These are phyloP conservation scores for Podaxis sp. DNA, from an alignment of 768 basidiomycete species.

Conservation along the genomic window DNA sequence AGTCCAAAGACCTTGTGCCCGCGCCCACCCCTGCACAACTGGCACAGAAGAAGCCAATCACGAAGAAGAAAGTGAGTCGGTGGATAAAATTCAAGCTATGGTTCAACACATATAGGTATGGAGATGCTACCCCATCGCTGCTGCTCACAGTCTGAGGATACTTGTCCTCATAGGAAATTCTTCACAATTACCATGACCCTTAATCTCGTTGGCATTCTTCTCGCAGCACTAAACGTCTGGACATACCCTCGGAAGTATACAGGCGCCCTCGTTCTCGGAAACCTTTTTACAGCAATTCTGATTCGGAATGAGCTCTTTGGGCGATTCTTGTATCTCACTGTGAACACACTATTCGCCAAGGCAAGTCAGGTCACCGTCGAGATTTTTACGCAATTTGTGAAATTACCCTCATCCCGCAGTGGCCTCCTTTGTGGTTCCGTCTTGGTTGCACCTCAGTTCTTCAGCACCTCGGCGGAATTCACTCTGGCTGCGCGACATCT, in stretches of 20 bases:
- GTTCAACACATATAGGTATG: conserved; percentile 77
- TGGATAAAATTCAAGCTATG: conserved; percentile 63
- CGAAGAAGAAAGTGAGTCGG: conserved; percentile 33
- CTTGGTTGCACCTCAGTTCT: conserved; percentile 70
- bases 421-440: conserved; percentile 49
- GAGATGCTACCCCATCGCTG: not conserved
- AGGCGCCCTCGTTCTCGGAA: conserved; percentile 71
- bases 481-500: conserved; percentile 76
- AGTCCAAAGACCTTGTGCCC: not conserved
- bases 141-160: not conserved
- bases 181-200: conserved; percentile 57
- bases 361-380: conserved; percentile 26
- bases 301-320: conserved; percentile 83
- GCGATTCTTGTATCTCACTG: conserved; percentile 64
- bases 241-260: conserved; percentile 61
- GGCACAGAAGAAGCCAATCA: conserved; percentile 8
- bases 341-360: conserved; percentile 79
- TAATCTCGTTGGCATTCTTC: conserved; percentile 55
- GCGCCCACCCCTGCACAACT: not conserved
- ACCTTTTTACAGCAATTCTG: conserved; percentile 66
- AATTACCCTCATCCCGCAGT: conserved; percentile 22
- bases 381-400: not conserved
- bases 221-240: conserved; percentile 64
- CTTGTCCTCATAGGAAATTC: conserved; percentile 50
- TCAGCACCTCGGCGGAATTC: conserved; percentile 79